A percentile compares a stretch with the other conserved stretches of the same genome.
Conservation (phyloP, 106 monocot genomes). For the Apostasia shenzhenica region DNA sequence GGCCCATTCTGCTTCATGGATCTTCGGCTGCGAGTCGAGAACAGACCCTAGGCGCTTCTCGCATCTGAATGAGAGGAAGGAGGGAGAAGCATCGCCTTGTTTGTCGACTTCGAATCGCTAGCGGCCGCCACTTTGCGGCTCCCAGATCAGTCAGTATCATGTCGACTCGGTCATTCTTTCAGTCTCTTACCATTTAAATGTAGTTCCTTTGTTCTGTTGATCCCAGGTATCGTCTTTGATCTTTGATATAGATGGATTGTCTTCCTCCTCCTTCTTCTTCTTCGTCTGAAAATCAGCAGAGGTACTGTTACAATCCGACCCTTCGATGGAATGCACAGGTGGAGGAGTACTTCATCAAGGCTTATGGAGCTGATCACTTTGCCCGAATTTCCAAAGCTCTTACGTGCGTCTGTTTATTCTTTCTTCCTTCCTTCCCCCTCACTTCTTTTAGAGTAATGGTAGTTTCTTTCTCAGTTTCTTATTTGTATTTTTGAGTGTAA, state of each 20-base stretch:
- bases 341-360: constrained; percentile 80
- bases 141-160: neutral
- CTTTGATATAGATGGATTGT: constrained; percentile 40
- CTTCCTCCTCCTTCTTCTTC: constrained; percentile 17
- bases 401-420: constrained; percentile 33
- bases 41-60: too few species aligned
- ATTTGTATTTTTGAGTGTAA: too few species aligned
- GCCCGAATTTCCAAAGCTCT: constrained; percentile 73
- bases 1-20: too few species aligned
- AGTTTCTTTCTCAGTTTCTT: neutral
- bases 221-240: neutral
- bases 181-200: neutral
- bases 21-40: too few species aligned
- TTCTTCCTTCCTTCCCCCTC: neutral
- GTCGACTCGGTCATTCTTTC: neutral
- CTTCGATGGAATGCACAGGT: constrained; percentile 80
- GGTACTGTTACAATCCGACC: constrained; percentile 62
- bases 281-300: constrained; percentile 14
- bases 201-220: neutral
- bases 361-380: constrained; percentile 83
- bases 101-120: neutral
- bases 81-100: neutral
- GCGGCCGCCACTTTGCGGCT: neutral
- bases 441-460: neutral
- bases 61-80: too few species aligned